Conservation (phyloP, 331 rosid species). For the Prunus yedoensis region DNA sequence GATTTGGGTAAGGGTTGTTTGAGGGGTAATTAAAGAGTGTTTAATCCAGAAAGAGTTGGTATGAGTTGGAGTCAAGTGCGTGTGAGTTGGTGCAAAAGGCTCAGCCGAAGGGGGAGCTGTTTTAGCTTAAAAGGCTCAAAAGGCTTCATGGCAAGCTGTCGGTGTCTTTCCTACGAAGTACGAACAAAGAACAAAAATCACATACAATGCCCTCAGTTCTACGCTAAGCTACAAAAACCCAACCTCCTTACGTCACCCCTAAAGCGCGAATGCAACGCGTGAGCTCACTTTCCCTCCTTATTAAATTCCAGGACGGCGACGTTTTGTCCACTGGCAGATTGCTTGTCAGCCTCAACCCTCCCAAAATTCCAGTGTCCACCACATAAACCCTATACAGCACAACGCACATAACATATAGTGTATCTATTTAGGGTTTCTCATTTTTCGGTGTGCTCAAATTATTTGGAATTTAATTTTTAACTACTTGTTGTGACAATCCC, state of each 20-base stretch:
- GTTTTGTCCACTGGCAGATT: slow-evolving; percentile 35
- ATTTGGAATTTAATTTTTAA: not conserved
- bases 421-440: not conserved
- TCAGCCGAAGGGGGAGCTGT: not conserved
- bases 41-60: not conserved
- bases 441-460: not conserved
- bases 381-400: not conserved
- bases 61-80: not conserved
- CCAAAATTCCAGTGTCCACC: slow-evolving; percentile 1
- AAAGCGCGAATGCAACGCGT: slow-evolving; percentile 27
- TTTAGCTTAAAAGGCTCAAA: slow-evolving; percentile 2
- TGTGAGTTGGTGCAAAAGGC: not conserved
- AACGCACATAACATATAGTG: too few relatives aligned
- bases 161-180: slow-evolving; percentile 21
- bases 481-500: not conserved
- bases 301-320: slow-evolving; percentile 28
- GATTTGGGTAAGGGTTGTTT: too few relatives aligned
- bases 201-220: slow-evolving; percentile 24
- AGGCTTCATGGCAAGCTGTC: slow-evolving; percentile 26
- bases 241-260: slow-evolving; percentile 10
- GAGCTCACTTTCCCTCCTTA: not conserved
- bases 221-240: slow-evolving; percentile 34
- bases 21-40: too few relatives aligned
- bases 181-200: slow-evolving; percentile 14
- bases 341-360: slow-evolving; percentile 36